A percentile compares a stretch with the other conserved stretches of the same genome.
Evolutionary conservation across 2,329 filamentous ascomycete species (phyloP).

Genomic region (Aspergillus tanneri): DNA sequence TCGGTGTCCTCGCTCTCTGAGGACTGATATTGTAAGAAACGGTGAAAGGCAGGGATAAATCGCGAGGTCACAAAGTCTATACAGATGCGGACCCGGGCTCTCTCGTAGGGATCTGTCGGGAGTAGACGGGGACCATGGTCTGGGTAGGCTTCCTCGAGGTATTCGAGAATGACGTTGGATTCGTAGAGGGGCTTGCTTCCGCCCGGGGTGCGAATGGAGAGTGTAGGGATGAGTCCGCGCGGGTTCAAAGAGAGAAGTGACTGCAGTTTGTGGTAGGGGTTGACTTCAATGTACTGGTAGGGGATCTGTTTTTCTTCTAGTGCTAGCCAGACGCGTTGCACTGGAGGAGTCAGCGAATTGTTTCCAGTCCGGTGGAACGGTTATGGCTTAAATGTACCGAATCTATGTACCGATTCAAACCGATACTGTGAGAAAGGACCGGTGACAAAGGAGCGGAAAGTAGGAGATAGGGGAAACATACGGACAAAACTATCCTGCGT

Average conservation of each 20-base stretch:
- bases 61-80: slow-evolving; percentile 68
- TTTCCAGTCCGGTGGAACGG: neutral
- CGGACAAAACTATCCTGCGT: slow-evolving; percentile 73
- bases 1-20: slow-evolving; percentile 32
- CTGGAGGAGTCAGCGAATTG: slow-evolving; percentile 21
- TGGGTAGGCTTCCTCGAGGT: slow-evolving; percentile 69
- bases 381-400: slow-evolving; percentile 26
- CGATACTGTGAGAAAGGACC: slow-evolving; percentile 13
- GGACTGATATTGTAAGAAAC: slow-evolving; percentile 53
- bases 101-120: slow-evolving; percentile 61
- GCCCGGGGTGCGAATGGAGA: slow-evolving; percentile 40
- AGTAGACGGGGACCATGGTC: slow-evolving; percentile 54
- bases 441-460: neutral
- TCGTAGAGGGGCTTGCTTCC: slow-evolving; percentile 65
- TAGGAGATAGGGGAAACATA: slow-evolving; percentile 28
- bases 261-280: slow-evolving; percentile 71
- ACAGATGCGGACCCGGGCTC: slow-evolving; percentile 68
- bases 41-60: slow-evolving; percentile 69
- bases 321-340: slow-evolving; percentile 71
- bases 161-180: slow-evolving; percentile 71
- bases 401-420: no score
- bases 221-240: slow-evolving; percentile 70
- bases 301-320: slow-evolving; percentile 70
- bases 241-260: slow-evolving; percentile 71
- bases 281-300: slow-evolving; percentile 75